Conservation (phyloP, 306 rosid genomes). For the Prunus salicina region DNA sequence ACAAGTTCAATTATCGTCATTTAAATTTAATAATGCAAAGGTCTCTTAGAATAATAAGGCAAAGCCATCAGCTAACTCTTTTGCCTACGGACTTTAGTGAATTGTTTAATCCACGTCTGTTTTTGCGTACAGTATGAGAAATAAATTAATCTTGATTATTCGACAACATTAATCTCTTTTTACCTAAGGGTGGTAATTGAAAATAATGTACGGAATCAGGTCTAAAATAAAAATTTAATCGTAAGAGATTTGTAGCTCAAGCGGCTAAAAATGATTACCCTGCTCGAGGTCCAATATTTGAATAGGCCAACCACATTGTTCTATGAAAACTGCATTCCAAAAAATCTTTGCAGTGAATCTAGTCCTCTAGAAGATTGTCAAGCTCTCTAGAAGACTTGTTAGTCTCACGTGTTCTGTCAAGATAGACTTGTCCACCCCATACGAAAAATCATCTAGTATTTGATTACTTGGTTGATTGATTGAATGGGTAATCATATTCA, state of each 20-base stretch:
- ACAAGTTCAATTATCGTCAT: not conserved
- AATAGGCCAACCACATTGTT: no score
- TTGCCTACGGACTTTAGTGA: not conserved
- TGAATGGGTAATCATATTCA: not conserved
- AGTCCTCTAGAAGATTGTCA: not conserved
- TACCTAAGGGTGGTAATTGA: not conserved
- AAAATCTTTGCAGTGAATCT: no score
- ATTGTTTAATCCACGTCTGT: not conserved
- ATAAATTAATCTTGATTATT: not conserved
- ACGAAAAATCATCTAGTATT: not conserved
- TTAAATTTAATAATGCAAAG: not conserved
- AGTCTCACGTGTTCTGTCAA: not conserved
- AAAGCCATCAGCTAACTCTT: not conserved
- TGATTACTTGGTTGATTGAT: not conserved
- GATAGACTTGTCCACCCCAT: not conserved
- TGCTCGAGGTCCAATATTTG: no score
- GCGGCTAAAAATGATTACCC: no score
- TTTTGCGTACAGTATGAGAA: not conserved
- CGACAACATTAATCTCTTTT: not conserved
- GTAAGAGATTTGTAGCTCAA: no score
- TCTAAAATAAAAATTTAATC: no score
- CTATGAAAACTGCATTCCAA: no score
- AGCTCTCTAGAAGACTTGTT: not conserved
- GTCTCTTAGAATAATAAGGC: not conserved
- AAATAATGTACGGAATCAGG: no score